These are phyloP conservation scores for Cynanchum wilfordii DNA, from an alignment of 257 asterid genomes.

Conservation along the genomic window DNA sequence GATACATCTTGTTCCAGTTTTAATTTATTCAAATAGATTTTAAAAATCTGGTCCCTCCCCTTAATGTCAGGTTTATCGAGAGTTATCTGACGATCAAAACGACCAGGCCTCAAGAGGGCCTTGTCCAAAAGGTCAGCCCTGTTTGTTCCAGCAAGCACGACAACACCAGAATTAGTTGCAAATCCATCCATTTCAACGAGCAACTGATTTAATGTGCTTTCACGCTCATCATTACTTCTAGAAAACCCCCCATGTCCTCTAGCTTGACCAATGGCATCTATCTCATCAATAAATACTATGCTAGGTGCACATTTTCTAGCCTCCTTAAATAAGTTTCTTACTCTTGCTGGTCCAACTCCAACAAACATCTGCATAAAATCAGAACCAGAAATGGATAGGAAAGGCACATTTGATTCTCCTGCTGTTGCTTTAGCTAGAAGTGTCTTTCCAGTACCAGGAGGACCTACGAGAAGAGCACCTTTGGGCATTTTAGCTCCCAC, in stretches of 20 bases:
- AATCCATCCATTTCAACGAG: constrained; percentile 97
- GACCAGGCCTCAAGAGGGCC: constrained; percentile 85
- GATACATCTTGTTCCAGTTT: constrained; percentile 76
- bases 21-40: constrained; percentile 58
- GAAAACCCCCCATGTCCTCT: constrained; percentile 67
- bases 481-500: constrained; percentile 87
- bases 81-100: constrained; percentile 87
- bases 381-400: constrained; percentile 79
- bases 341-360: constrained; percentile 93
- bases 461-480: constrained; percentile 92
- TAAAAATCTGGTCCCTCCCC: constrained; percentile 86
- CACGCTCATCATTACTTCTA: constrained; percentile 63
- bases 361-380: constrained; percentile 87
- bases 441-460: constrained; percentile 96
- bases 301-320: constrained; percentile 91
- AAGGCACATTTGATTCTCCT: constrained; percentile 86
- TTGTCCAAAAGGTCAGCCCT: constrained; percentile 79
- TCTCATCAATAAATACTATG: constrained; percentile 84
- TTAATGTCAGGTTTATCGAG: constrained; percentile 83
- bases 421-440: constrained; percentile 96
- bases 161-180: constrained; percentile 80
- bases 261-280: constrained; percentile 83
- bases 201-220: constrained; percentile 81
- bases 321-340: constrained; percentile 75
- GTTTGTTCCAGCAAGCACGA: constrained; percentile 90